Evolutionary conservation across 208 protist species (phyloP), one percentile per base, ranked within the genome.

Genomic region (Trypanosoma cruzi): DNA sequence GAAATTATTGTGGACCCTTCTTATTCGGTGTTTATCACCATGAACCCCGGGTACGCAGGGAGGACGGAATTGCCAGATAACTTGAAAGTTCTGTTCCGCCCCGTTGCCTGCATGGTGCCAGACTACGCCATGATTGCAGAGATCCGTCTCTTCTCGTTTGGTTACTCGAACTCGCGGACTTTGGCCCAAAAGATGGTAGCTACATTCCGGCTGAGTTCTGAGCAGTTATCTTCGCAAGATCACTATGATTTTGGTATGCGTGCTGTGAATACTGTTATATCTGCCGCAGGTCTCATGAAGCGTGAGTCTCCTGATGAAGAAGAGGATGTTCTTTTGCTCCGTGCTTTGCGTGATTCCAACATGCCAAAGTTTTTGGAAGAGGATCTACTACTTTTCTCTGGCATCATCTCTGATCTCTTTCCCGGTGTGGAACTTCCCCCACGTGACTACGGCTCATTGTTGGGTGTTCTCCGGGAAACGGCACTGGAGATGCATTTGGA

Each of bases 221-320:
- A 99, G 88, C 98, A 99, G 84, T 87, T 99, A 16, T 98, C 93
- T 56, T 95, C 90, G 31, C 98, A 99, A 84, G 94, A 99, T 60
- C 98, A 99, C 88, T 99, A 99, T 79, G 98, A 99, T 77, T 99
- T 99, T 75, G 98, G 98, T 63, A 99, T 99, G 98, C 90, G 98
- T 46, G 98, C 98, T 57, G 98, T 99, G 46, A 99, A 99, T 85
- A 99, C 98, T 1, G 98, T 99, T 63, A 99, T 99, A 65, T 96
- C 91, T 11, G 95, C 96, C 24, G 98, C 98, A 8, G 98, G 97
- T 28, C 75, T 97, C 36, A 94, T 98, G 80, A 99, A 99, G 81
- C 88, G 93, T n/a, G 95, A 97, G 69, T 50, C 94, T 71, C 96
- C 97, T 7, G 78, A 98, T 34, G 84, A 96, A 66, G 72, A 88